These are phyloP conservation scores for Sclerotinia nivalis DNA, from an alignment of 2,329 filamentous ascomycete genomes.

Conservation along the genomic window DNA sequence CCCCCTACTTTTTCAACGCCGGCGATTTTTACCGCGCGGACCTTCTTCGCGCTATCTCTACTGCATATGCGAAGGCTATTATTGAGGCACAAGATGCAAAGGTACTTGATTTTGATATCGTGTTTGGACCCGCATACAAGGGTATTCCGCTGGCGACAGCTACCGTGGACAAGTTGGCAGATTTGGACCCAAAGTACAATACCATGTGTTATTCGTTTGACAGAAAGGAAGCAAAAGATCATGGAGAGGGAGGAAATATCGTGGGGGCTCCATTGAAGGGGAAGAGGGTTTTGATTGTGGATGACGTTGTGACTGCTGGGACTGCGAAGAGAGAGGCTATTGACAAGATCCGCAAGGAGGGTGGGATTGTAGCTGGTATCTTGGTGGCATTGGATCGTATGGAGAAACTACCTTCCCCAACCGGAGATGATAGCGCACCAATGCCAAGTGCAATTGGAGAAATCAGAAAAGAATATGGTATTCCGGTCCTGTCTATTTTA, in stretches of 20 bases:
- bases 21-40: slow-evolving; percentile 83
- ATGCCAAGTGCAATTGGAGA: slow-evolving; percentile 82
- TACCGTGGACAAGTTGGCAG: slow-evolving; percentile 72
- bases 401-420: slow-evolving; percentile 72
- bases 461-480: slow-evolving; percentile 77
- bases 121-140: slow-evolving; percentile 96
- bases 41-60: slow-evolving; percentile 74
- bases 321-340: slow-evolving; percentile 94
- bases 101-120: slow-evolving; percentile 69
- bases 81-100: slow-evolving; percentile 46
- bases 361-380: slow-evolving; percentile 82
- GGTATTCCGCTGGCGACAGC: slow-evolving; percentile 87
- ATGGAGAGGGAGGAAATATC: slow-evolving; percentile 92
- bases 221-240: slow-evolving; percentile 93
- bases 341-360: slow-evolving; percentile 81
- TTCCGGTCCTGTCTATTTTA: slow-evolving; percentile 81
- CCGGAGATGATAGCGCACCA: slow-evolving; percentile 55
- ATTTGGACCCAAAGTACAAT: slow-evolving; percentile 68
- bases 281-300: slow-evolving; percentile 84
- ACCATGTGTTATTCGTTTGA: slow-evolving; percentile 85
- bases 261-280: slow-evolving; percentile 84
- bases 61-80: slow-evolving; percentile 75
- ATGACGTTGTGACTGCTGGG: slow-evolving; percentile 95
- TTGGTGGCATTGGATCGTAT: slow-evolving; percentile 85
- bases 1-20: slow-evolving; percentile 98